Percentiles rank a stretch among this genome's conserved stretches.
phyloP scores from a whole-genome alignment of 495 filamentous ascomycete genomes.

The Aspergillus leporis region DNA sequence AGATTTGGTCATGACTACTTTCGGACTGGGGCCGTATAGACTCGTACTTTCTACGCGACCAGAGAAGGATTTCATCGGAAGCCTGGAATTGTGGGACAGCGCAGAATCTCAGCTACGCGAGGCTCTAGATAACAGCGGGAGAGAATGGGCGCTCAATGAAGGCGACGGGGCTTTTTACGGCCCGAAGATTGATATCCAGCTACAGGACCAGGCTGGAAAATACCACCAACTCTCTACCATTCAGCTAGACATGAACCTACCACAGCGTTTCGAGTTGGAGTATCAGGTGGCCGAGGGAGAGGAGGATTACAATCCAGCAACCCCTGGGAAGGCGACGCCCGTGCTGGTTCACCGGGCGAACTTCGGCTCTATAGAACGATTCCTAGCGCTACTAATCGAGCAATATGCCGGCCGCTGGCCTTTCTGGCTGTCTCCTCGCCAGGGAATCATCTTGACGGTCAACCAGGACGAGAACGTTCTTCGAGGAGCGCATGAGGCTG shows the following conservation, averaged over 20 bases:
- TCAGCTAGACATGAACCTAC: constrained; percentile 92
- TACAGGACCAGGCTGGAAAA: constrained; percentile 81
- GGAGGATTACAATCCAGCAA: constrained; percentile 68
- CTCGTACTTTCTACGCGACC: constrained; percentile 82
- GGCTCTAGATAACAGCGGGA: constrained; percentile 65
- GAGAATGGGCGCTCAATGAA: constrained; percentile 68
- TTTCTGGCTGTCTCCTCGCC: constrained; percentile 87
- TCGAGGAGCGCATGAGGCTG: constrained; percentile 52
- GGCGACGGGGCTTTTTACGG: constrained; percentile 95
- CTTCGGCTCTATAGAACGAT: constrained; percentile 81
- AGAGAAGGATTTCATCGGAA: constrained; percentile 74
- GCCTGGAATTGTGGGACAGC: constrained; percentile 74
- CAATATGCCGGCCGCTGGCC: constrained; percentile 81
- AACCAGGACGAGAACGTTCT: constrained; percentile 62
- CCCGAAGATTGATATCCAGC: constrained; percentile 89
- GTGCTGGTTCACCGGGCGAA: constrained; percentile 89
- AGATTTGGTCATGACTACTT: constrained; percentile 70
- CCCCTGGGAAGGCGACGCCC: constrained; percentile 67
- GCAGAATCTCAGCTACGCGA: constrained; percentile 73
- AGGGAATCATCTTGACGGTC: constrained; percentile 76
- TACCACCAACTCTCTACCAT: constrained; percentile 91
- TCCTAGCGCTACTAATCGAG: constrained; percentile 86
- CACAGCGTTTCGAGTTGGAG: constrained; percentile 74
- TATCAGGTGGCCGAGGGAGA: constrained; percentile 59
- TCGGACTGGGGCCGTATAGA: constrained; percentile 72